These are phyloP conservation scores for Pseudocercospora pini-densiflorae DNA, from an alignment of 2,329 filamentous ascomycete species.

Conservation along the genomic window DNA sequence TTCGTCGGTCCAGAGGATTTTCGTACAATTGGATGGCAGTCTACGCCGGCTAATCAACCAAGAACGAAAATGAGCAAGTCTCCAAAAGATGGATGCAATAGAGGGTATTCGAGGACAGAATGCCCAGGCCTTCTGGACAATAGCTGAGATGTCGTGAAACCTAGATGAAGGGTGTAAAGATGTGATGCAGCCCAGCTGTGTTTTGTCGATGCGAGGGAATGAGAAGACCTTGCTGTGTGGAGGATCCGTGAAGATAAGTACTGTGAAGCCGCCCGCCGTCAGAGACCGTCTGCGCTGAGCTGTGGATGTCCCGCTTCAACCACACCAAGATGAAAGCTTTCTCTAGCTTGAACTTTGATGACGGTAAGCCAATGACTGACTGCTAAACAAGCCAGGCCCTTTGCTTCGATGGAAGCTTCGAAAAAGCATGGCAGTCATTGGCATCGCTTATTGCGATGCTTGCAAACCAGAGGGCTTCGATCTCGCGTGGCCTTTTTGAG, in stretches of 20 bases:
- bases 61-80: no score
- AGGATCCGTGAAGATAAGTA: not conserved
- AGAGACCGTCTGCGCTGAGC: not conserved
- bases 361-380: not conserved
- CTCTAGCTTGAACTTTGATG: constrained; percentile 1
- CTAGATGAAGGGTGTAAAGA: no score
- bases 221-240: not conserved
- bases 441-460: not conserved
- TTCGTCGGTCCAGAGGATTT: no score
- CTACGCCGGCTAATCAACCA: no score
- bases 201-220: not conserved
- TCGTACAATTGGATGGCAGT: no score
- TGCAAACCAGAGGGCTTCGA: not conserved
- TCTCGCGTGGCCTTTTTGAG: not conserved
- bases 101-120: no score
- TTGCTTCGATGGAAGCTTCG: constrained; percentile 1
- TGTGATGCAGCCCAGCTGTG: no score
- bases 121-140: no score
- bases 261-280: not conserved
- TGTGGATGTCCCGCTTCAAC: no score
- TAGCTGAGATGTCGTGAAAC: no score
- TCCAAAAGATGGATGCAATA: no score
- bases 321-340: not conserved
- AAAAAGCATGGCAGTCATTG: not conserved
- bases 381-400: not conserved